These are phyloP conservation scores for Lojkania enalia DNA, from an alignment of 2,329 filamentous ascomycete species.

Conservation along the genomic window DNA sequence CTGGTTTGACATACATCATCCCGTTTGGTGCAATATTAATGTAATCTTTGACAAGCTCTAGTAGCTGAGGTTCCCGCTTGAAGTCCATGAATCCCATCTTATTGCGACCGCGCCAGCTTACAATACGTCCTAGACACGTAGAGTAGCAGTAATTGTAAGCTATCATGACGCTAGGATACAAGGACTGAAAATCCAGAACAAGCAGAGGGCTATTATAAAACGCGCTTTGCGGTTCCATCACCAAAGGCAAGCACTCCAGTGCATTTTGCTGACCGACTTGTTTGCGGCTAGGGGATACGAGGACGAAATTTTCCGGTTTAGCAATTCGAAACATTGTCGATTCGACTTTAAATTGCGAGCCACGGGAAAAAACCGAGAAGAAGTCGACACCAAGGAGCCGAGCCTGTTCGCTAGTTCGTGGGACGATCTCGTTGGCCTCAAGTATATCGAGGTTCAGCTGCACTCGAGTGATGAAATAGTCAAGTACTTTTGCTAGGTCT, in stretches of 20 bases:
- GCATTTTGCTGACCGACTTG: slow-evolving; percentile 95
- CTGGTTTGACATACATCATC: slow-evolving; percentile 88
- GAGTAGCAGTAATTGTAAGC: slow-evolving; percentile 99
- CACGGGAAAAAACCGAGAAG: slow-evolving; percentile 91
- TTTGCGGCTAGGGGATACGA: slow-evolving; percentile 86
- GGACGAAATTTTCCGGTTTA: slow-evolving; percentile 91
- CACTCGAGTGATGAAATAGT: slow-evolving; percentile 76
- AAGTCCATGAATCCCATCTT: slow-evolving; percentile 96
- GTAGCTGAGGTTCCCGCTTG: slow-evolving; percentile 71
- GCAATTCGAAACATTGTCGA: slow-evolving; percentile 98
- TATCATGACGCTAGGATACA: slow-evolving; percentile 98
- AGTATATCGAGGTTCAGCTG: slow-evolving; percentile 88
- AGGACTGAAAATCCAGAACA: slow-evolving; percentile 92
- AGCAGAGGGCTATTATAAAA: slow-evolving; percentile 90
- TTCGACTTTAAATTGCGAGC: slow-evolving; percentile 98
- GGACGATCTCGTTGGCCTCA: slow-evolving; percentile 83
- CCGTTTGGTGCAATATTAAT: slow-evolving; percentile 95
- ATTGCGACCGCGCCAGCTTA: slow-evolving; percentile 84
- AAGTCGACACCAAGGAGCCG: slow-evolving; percentile 93
- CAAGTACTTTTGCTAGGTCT: slow-evolving; percentile 73
- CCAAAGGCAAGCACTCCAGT: slow-evolving; percentile 87
- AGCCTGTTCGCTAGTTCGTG: slow-evolving; percentile 91
- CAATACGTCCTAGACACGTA: slow-evolving; percentile 85
- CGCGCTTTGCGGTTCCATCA: slow-evolving; percentile 95
- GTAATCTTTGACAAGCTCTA: slow-evolving; percentile 78